Conservation (phyloP, 805 yeast genomes). For the Zygotorulaspora danielsina region DNA sequence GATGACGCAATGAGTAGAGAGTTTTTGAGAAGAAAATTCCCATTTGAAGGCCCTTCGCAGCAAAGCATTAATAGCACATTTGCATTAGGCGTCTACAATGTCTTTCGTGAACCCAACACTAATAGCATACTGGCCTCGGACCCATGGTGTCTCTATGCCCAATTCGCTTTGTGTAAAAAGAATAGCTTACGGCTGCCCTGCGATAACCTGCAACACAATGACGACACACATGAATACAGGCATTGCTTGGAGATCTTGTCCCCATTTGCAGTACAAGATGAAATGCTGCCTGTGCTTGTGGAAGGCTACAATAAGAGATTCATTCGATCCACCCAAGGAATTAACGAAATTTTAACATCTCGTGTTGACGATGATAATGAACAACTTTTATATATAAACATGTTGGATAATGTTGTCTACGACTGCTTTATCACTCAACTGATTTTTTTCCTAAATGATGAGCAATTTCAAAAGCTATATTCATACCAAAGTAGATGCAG, state of each 20-base stretch:
- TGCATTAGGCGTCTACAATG: slow-evolving; percentile 52
- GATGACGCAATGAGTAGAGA: slow-evolving; percentile 29
- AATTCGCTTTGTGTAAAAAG: slow-evolving; percentile 45
- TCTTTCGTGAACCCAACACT: slow-evolving; percentile 32
- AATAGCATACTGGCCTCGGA: slow-evolving; percentile 47
- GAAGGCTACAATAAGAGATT: slow-evolving; percentile 42
- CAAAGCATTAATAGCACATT: slow-evolving; percentile 34
- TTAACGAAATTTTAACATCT: slow-evolving; percentile 37
- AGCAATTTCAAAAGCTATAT: slow-evolving; percentile 26
- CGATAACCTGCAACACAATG: neutral
- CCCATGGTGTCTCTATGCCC: slow-evolving; percentile 50
- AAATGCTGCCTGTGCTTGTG: slow-evolving; percentile 51
- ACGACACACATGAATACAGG: slow-evolving; percentile 10
- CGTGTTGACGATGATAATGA: slow-evolving; percentile 31
- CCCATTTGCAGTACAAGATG: slow-evolving; percentile 45
- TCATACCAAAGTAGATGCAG: slow-evolving; percentile 14
- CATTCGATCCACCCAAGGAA: slow-evolving; percentile 37
- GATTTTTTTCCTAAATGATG: slow-evolving; percentile 22
- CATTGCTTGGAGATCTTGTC: slow-evolving; percentile 45
- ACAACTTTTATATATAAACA: slow-evolving; percentile 37
- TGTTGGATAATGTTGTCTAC: slow-evolving; percentile 46
- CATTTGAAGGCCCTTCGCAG: slow-evolving; percentile 16
- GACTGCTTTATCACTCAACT: slow-evolving; percentile 46
- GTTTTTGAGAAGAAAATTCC: slow-evolving; percentile 25
- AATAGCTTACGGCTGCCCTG: slow-evolving; percentile 43